Conservation (phyloP, 345 rosid genomes). For the Barbarea vulgaris region DNA sequence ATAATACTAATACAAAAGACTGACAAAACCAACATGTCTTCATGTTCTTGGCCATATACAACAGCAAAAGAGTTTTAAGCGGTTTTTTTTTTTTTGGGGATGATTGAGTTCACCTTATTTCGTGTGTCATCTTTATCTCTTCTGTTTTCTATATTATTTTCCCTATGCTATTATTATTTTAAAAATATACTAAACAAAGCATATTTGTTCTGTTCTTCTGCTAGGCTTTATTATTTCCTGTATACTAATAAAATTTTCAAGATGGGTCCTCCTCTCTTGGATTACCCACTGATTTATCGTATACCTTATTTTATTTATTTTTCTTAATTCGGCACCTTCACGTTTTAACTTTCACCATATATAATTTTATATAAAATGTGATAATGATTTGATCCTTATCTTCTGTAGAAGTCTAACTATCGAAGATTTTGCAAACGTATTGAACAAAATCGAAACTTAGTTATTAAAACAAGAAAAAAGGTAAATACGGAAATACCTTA, state of each 20-base stretch:
- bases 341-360: not conserved
- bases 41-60: conserved; percentile 38
- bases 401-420: not conserved
- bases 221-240: conserved; percentile 25
- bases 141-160: conserved; percentile 25
- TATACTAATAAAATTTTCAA: not conserved
- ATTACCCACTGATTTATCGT: conserved; percentile 31
- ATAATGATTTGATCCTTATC: not conserved
- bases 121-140: conserved; percentile 43
- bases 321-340: not conserved
- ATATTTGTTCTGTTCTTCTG: conserved; percentile 21
- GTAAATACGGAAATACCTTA: not conserved
- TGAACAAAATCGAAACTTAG: no score
- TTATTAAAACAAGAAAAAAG: not conserved
- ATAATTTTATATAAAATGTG: not conserved
- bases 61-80: conserved; percentile 32
- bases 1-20: no score
- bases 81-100: not conserved
- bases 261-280: conserved; percentile 31
- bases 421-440: not conserved
- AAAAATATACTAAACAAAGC: conserved; percentile 11
- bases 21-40: conserved; percentile 43
- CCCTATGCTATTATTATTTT: not conserved
- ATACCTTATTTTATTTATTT: not conserved
- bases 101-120: conserved; percentile 38